Evolutionary conservation across 2,329 filamentous ascomycete species (phyloP), one percentile per base, ranked within the genome.

Genomic region (Aspergillus udagawae): DNA sequence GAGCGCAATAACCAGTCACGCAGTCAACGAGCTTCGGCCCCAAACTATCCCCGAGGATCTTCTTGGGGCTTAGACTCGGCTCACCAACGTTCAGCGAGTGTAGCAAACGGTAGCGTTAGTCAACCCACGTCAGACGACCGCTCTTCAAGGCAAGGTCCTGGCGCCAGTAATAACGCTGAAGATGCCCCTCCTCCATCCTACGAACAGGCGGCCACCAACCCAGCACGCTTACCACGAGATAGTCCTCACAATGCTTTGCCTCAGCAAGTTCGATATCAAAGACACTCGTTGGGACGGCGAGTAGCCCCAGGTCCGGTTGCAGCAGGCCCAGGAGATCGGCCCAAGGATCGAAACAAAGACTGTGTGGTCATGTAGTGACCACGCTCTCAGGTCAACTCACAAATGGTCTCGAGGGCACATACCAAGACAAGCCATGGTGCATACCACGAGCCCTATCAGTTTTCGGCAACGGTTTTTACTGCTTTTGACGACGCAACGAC

Each of bases 181-280:
- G 80, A 85, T 28, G 81, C 78, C 0, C 84, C 85, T 1, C 86
- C 85, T 1, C 86, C 86, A 4, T 81, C 82, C 0, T 89, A 89
- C 65, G 86, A 89, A 68, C 84, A 88, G 69, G 83, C 84, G 20
- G 80, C 84, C 0, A 80, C 75, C 14, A 78, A 79, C 47, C 78
- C 79, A n/a, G 79, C 79, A 2, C 87, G 86, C 1, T 80, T 82
- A 0, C 65, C 67, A 14, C 67, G 73, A 51, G 77, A 77, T 55
- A 67, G 77, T 0, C 63, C 63, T 53, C 42, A 69, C 67, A 41
- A 72, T 58, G 56, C 63, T 70, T 12, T 53, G 8, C 54, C 65
- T n/a, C 56, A 56, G 25, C 32, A 58, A 21, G 54, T 49, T 50
- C 61, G 63, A 35, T 67, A 71, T 47, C 60, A 62, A 3, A 62